Conservation (phyloP, 306 rosid species). For the Pueraria montana region DNA sequence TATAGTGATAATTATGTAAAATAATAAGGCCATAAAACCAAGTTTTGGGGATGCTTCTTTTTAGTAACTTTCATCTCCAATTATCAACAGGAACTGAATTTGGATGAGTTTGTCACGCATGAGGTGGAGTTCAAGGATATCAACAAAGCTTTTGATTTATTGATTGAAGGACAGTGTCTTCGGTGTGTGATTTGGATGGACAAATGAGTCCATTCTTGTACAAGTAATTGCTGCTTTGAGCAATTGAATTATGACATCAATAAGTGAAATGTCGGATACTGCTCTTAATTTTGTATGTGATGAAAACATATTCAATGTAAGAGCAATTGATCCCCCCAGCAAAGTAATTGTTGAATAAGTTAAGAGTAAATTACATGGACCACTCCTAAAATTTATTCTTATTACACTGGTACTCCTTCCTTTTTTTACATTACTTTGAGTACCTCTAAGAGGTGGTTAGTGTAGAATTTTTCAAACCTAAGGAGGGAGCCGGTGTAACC, state of each 20-base stretch:
- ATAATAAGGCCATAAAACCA: not conserved
- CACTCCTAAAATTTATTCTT: too few species aligned
- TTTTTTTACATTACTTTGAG: too few species aligned
- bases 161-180: slow-evolving; percentile 68
- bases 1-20: slow-evolving; percentile 2
- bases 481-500: too few species aligned
- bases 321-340: not conserved
- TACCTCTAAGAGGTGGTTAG: too few species aligned
- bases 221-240: not conserved
- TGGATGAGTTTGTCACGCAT: slow-evolving; percentile 86
- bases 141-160: slow-evolving; percentile 81
- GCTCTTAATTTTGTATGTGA: not conserved
- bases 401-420: too few species aligned
- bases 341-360: not conserved
- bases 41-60: not conserved
- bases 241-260: not conserved
- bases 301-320: not conserved
- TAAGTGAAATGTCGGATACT: not conserved
- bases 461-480: too few species aligned
- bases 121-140: slow-evolving; percentile 76
- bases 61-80: not conserved
- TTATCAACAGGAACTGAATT: slow-evolving; percentile 66
- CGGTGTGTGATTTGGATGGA: slow-evolving; percentile 86
- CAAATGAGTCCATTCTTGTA: slow-evolving; percentile 41
- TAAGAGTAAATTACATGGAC: too few species aligned